These are phyloP conservation scores for Roridomyces roridus DNA, from an alignment of 768 basidiomycete species.

Conservation along the genomic window DNA sequence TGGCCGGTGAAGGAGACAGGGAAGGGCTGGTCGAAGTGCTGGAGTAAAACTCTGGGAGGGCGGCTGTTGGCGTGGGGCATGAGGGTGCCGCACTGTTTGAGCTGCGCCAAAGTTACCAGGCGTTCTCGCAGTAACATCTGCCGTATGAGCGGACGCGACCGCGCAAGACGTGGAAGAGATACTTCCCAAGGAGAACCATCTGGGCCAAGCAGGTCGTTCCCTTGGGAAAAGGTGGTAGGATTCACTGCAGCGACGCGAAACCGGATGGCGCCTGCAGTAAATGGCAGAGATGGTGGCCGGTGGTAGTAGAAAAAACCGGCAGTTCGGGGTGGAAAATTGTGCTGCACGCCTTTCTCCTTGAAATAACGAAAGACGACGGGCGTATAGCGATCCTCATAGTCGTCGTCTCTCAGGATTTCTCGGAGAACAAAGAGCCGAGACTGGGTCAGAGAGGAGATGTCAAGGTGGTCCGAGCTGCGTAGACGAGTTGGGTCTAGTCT, in stretches of 20 bases:
- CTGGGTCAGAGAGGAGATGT: too few relatives aligned
- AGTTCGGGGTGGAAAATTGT: conserved; percentile 8
- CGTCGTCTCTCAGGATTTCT: too few relatives aligned
- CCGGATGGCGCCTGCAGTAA: conserved; percentile 7
- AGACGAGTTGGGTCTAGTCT: too few relatives aligned
- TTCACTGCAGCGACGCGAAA: conserved; percentile 10
- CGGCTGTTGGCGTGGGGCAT: neutral
- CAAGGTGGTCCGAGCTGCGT: too few relatives aligned
- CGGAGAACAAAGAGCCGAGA: too few relatives aligned
- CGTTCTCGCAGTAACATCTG: conserved; percentile 7
- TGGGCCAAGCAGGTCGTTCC: conserved; percentile 10
- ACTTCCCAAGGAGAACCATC: conserved; percentile 11
- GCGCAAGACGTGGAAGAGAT: neutral
- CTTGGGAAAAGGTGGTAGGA: neutral
- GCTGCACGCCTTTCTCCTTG: neutral
- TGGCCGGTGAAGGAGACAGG: neutral
- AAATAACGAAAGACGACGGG: neutral
- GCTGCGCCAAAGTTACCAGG: conserved; percentile 5
- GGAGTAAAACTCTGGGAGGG: neutral
- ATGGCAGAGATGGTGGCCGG: neutral
- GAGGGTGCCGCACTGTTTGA: neutral
- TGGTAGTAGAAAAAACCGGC: conserved; percentile 21
- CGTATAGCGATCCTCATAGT: too few relatives aligned
- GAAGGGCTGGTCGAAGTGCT: conserved; percentile 15
- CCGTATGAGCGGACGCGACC: neutral